Conservation (phyloP, 306 rosid species). For the Abrus pulchellus region DNA sequence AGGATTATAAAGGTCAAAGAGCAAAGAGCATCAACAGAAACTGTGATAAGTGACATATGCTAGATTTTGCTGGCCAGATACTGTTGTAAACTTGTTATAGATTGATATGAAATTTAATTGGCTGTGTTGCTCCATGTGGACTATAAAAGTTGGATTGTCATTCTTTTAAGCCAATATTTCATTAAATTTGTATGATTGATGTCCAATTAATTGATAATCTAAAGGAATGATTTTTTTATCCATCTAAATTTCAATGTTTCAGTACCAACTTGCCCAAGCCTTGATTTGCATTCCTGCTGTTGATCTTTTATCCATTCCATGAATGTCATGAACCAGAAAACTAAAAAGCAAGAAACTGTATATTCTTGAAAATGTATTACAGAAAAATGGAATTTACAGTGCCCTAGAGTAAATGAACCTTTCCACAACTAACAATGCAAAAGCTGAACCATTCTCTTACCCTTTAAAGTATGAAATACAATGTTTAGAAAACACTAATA, state of each 20-base stretch:
- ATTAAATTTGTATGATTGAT: conserved; percentile 36
- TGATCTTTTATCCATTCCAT: background rate
- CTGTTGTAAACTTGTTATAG: conserved; percentile 6
- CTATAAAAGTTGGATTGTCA: conserved; percentile 21
- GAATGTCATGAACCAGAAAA: background rate
- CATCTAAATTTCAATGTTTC: background rate
- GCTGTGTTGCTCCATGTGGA: conserved; percentile 38
- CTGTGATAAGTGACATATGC: conserved; percentile 35
- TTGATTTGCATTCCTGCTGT: background rate
- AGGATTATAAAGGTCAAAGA: conserved; percentile 52
- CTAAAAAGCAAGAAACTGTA: too few relatives aligned
- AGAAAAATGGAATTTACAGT: too few relatives aligned
- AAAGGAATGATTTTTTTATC: background rate
- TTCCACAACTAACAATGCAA: too few relatives aligned
- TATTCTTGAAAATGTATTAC: too few relatives aligned
- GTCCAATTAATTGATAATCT: conserved; percentile 17
- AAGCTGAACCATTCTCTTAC: too few relatives aligned
- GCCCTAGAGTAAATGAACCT: too few relatives aligned
- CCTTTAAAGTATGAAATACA: too few relatives aligned
- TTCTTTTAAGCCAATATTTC: conserved; percentile 24
- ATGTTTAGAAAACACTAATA: too few relatives aligned
- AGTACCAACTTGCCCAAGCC: background rate
- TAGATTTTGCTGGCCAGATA: conserved; percentile 40
- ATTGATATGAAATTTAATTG: conserved; percentile 29
- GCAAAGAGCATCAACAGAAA: conserved; percentile 45